These are phyloP conservation scores for Colletotrichum acutatum DNA, from an alignment of 2,329 filamentous ascomycete species.

Conservation along the genomic window DNA sequence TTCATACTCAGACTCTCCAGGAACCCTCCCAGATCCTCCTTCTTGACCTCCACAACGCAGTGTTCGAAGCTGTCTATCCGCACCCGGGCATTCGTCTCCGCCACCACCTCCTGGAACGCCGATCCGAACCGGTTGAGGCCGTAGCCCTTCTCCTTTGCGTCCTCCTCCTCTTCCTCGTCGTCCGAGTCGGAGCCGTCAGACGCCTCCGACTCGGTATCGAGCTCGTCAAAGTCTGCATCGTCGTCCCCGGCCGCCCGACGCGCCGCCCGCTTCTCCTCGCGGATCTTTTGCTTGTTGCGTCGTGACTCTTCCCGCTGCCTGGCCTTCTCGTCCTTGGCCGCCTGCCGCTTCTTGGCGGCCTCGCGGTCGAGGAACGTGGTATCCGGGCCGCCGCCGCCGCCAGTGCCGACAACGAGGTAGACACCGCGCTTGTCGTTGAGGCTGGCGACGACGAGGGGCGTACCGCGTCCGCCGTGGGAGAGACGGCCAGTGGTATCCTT, in stretches of 20 bases:
- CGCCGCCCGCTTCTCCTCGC: conserved; percentile 70
- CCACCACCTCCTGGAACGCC: conserved; percentile 94
- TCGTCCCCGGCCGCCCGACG: conserved; percentile 59
- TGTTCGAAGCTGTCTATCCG: conserved; percentile 97
- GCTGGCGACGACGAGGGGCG: conserved; percentile 89
- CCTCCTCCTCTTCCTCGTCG: conserved; percentile 66
- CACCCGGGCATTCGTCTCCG: conserved; percentile 89
- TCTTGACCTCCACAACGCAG: conserved; percentile 96
- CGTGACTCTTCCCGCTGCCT: conserved; percentile 70
- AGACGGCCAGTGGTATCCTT: conserved; percentile 77
- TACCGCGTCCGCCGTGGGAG: conserved; percentile 76
- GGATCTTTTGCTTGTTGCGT: conserved; percentile 66
- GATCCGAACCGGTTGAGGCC: conserved; percentile 91
- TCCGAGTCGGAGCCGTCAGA: conserved; percentile 55
- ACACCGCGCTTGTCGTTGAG: conserved; percentile 88
- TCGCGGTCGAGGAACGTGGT: conserved; percentile 76
- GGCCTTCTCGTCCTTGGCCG: conserved; percentile 71
- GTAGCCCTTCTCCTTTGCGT: conserved; percentile 69
- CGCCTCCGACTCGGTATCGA: conserved; percentile 53
- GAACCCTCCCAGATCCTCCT: conserved; percentile 92
- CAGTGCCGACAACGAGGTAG: conserved; percentile 93
- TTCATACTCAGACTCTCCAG: conserved; percentile 93
- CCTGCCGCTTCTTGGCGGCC: conserved; percentile 70
- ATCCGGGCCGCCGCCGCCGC: conserved; percentile 83
- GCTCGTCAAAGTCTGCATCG: conserved; percentile 61